A percentile compares a stretch with the other conserved stretches of the same genome.
Conservation (phyloP, 495 filamentous ascomycete species). For the Penicillium cataractarum region DNA sequence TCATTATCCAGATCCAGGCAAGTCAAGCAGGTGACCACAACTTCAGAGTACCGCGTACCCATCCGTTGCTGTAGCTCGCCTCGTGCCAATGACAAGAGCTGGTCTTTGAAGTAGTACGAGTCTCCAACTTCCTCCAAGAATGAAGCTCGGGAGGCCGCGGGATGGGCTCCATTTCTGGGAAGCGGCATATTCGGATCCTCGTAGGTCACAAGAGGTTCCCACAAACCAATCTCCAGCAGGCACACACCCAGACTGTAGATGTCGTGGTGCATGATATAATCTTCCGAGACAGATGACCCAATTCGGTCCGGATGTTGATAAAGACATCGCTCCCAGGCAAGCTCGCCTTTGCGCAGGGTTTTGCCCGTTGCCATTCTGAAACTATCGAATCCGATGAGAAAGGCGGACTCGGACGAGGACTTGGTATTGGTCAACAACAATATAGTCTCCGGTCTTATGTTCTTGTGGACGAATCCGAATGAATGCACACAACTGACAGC, state of each 20-base stretch:
- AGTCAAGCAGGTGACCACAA: constrained; percentile 58
- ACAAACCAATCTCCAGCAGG: constrained; percentile 48
- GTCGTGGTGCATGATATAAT: constrained; percentile 50
- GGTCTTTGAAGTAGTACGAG: constrained; percentile 38
- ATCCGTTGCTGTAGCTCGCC: constrained; percentile 45
- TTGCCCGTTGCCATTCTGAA: constrained; percentile 26
- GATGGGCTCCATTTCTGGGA: neutral
- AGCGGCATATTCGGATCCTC: neutral
- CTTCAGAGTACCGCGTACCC: constrained; percentile 52
- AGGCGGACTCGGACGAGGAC: neutral
- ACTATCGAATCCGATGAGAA: constrained; percentile 14
- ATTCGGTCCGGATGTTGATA: constrained; percentile 48
- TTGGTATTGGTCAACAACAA: neutral
- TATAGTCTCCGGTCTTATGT: constrained; percentile 14
- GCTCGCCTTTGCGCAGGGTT: constrained; percentile 31
- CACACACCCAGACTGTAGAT: constrained; percentile 54
- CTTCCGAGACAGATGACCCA: constrained; percentile 35
- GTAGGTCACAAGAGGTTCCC: constrained; percentile 40
- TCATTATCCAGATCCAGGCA: constrained; percentile 56
- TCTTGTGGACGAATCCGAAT: constrained; percentile 14
- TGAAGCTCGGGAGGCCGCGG: neutral
- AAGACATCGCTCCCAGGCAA: constrained; percentile 38
- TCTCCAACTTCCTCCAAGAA: constrained; percentile 8
- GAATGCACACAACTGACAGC: constrained; percentile 12
- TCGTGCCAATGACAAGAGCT: constrained; percentile 43